Evolutionary conservation across 2,329 filamentous ascomycete species (phyloP), one percentile per base, ranked within the genome.

Genomic region (Falciphora oryzae): DNA sequence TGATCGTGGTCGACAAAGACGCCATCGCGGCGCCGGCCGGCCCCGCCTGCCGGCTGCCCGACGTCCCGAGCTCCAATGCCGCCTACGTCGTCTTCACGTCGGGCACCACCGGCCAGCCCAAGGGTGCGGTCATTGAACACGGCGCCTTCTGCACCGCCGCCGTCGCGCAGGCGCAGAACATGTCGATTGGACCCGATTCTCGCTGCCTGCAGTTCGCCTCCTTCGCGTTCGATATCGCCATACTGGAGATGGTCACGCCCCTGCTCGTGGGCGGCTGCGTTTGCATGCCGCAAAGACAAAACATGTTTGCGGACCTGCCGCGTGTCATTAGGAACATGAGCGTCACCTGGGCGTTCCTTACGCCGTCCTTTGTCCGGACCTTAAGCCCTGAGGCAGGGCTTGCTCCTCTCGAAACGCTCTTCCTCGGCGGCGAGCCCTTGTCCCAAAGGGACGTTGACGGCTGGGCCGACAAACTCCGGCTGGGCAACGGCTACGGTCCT

Each of bases 41-140:
- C 32, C 32, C 7, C 32, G 31, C 32, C 13, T 18, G 44, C 44
- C 44, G 8, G 44, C 44, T 50, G 16, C 44, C 44, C 16, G 22
- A n/a, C 22, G 44, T n/a, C 16, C 44, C 18, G 7, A 50, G 38
- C 44, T 22, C 44, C 18, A 50, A 5, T 50, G 58, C 58, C 13
- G 31, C 32, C 4, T 82, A 81, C 66, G 75, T 81, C 59, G 83
- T 84, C 65, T 85, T 85, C 70, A 85, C 83, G 60, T 85, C 84
- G 27, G 81, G 81, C 53, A 87, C 83, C 22, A 86, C 84, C 0
- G 84, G 83, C 10, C 78, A 77, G 25, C 84, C 84, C 2, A 87
- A 87, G 69, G 84, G 84, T 1, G 31, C 25, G 3, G 57, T 63
- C 2, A 5, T 50, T 1, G 57, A 63, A n/a, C 57, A 59, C 35